Conservation (phyloP, 345 rosid genomes). For the Arabis alpina region DNA sequence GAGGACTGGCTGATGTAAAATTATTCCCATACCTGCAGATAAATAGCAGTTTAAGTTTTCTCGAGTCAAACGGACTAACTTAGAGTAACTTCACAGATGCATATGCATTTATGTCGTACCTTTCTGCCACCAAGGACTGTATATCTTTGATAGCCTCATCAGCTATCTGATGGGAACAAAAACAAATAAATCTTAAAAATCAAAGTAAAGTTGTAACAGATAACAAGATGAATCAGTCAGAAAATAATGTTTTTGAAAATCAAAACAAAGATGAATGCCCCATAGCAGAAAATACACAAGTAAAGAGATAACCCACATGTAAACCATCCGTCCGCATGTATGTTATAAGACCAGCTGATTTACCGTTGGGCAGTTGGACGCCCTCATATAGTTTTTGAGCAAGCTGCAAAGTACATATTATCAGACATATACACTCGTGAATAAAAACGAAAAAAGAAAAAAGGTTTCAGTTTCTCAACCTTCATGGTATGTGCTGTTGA, state of each 20-base stretch:
- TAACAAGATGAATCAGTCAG: slow-evolving; percentile 26
- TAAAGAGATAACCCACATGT: slow-evolving; percentile 66
- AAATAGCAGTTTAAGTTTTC: slow-evolving; percentile 18
- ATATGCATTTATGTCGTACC: slow-evolving; percentile 49
- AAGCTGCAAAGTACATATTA: slow-evolving; percentile 60
- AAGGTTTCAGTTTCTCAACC: slow-evolving; percentile 53
- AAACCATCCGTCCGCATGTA: slow-evolving; percentile 96
- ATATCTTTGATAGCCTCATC: slow-evolving; percentile 85
- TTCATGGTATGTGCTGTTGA: slow-evolving; percentile 78
- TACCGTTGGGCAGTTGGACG: slow-evolving; percentile 68
- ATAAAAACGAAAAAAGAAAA: not conserved
- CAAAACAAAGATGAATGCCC: slow-evolving; percentile 2
- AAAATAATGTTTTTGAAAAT: slow-evolving; percentile 2
- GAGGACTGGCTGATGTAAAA: slow-evolving; percentile 61
- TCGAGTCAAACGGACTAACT: slow-evolving; percentile 14
- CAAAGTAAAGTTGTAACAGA: slow-evolving; percentile 12
- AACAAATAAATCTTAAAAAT: slow-evolving; percentile 24
- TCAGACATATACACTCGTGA: slow-evolving; percentile 26
- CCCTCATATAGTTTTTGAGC: slow-evolving; percentile 99
- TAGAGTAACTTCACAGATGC: slow-evolving; percentile 25
- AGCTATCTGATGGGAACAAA: slow-evolving; percentile 62
- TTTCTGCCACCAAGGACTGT: slow-evolving; percentile 66
- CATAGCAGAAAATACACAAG: slow-evolving; percentile 28
- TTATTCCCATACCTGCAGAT: slow-evolving; percentile 72
- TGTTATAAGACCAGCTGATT: slow-evolving; percentile 86